These are phyloP conservation scores for Torrubiella hemipterigena DNA, from an alignment of 2,329 filamentous ascomycete genomes.

Conservation along the genomic window DNA sequence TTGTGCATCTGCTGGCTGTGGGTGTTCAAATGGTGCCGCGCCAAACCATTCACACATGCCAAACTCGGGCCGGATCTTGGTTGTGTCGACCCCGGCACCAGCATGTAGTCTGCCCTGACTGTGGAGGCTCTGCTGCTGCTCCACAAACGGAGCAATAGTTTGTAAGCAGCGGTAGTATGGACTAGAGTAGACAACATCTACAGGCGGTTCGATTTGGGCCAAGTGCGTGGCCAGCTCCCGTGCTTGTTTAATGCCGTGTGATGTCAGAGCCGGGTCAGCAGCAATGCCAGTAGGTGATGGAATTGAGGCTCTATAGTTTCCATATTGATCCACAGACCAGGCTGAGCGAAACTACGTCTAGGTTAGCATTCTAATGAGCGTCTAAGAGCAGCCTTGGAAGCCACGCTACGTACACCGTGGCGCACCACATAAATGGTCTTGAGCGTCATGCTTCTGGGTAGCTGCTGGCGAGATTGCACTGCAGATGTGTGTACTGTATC, in stretches of 20 bases:
- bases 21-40: constrained; percentile 73
- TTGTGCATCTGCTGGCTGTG: constrained; percentile 54
- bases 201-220: constrained; percentile 46
- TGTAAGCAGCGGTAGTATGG: constrained; percentile 83
- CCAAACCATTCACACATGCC: constrained; percentile 84
- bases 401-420: constrained; percentile 60
- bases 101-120: background rate
- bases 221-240: constrained; percentile 62
- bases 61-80: constrained; percentile 40
- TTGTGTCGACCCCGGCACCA: constrained; percentile 10
- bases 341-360: constrained; percentile 87
- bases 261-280: constrained; percentile 76
- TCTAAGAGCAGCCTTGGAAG: constrained; percentile 2
- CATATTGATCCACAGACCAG: constrained; percentile 80
- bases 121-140: constrained; percentile 20
- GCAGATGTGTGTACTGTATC: no score
- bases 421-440: constrained; percentile 63
- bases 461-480: no score
- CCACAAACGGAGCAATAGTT: constrained; percentile 61
- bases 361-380: constrained; percentile 2
- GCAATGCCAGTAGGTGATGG: constrained; percentile 78
- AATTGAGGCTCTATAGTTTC: constrained; percentile 62
- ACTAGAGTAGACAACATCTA: constrained; percentile 70
- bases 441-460: constrained; percentile 57
- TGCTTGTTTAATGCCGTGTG: constrained; percentile 76